A percentile compares a stretch with the other conserved stretches of the same genome.
These are phyloP conservation scores for Arthrobotrys sphaeroides DNA, from an alignment of 2,329 filamentous ascomycete species.

Conservation along the genomic window DNA sequence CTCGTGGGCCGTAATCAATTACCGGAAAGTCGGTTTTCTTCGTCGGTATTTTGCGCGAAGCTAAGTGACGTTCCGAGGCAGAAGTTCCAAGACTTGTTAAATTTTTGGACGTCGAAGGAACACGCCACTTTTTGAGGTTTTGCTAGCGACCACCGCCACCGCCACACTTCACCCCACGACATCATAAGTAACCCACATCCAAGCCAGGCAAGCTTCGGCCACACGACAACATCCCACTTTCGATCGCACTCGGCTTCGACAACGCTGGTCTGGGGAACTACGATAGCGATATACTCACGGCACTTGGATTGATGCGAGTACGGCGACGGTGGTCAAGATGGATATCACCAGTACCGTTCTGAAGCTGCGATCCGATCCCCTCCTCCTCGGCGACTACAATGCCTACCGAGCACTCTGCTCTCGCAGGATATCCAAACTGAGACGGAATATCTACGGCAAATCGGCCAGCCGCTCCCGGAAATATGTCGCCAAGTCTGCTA, in stretches of 20 bases:
- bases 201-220: neutral
- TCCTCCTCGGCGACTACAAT: slow-evolving; percentile 87
- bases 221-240: slow-evolving; percentile 18
- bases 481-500: slow-evolving; percentile 74
- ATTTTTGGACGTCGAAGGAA: slow-evolving; percentile 30
- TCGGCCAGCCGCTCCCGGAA: slow-evolving; percentile 83
- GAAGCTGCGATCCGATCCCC: slow-evolving; percentile 79
- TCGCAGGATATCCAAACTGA: slow-evolving; percentile 81
- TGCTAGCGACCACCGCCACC: slow-evolving; percentile 6
- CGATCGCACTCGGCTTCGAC: slow-evolving; percentile 1
- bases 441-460: slow-evolving; percentile 83
- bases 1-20: neutral
- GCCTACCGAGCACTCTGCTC: slow-evolving; percentile 82
- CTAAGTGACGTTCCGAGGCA: neutral
- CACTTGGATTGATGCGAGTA: neutral
- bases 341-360: slow-evolving; percentile 88
- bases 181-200: slow-evolving; percentile 9
- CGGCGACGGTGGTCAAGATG: slow-evolving; percentile 67
- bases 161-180: slow-evolving; percentile 47
- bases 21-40: neutral
- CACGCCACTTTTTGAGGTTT: slow-evolving; percentile 53
- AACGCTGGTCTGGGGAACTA: neutral
- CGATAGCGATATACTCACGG: neutral
- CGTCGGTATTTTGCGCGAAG: neutral
- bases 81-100: neutral